Base-by-base conservation (phyloP, 1,284 basidiomycete species). In the Melampsora americana region DNA sequence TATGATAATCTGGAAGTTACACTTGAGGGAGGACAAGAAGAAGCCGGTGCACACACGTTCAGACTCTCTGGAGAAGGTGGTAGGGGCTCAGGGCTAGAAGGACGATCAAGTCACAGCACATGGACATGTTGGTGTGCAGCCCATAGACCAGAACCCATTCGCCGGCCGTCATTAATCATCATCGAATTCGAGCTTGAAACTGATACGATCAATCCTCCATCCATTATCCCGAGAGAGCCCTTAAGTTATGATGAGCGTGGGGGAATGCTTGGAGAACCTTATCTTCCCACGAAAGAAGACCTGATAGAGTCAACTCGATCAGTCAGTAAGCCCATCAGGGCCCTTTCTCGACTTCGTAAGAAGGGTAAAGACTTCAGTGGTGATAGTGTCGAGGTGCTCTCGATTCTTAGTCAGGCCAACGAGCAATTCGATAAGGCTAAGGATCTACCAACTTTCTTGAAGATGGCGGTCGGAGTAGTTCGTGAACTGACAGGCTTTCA, bases 71-170 rank as follows among this genome's bases (percentile, higher is more conserved):
- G 81, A 0, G 44, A 70, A 5, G 81, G 81, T 18, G 50, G 77
- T 2, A 78, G 80, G 0, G 80, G 80, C 14, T 75, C 79, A 0
- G 79, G 79, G 66, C 48, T 60, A 62, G 78, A 78, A 77, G 78
- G 77, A 67, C 77, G 77, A 69, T 77, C 86, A 86, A 30, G 88
- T 88, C 0, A 89, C 90, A 78, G 85, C 20, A 83, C 85, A n/a
- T 94, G 92, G 92, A 88, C 88, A 0, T 92, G 90, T 79, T 93
- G 92, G 90, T 92, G 91, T 79, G 91, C 91, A 0, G 87, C 90
- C 0, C 91, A 93, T 82, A 86, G 89, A 12, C 88, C 88, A 79
- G 60, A 80, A 66, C 77, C 30, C 78, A 79, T 80, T 53, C 82
- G 59, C 77, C 81, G 77, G 68, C 80, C 76, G 78, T 80, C 83